Conservation (phyloP, 306 rosid genomes). For the Quercus wislizeni region DNA sequence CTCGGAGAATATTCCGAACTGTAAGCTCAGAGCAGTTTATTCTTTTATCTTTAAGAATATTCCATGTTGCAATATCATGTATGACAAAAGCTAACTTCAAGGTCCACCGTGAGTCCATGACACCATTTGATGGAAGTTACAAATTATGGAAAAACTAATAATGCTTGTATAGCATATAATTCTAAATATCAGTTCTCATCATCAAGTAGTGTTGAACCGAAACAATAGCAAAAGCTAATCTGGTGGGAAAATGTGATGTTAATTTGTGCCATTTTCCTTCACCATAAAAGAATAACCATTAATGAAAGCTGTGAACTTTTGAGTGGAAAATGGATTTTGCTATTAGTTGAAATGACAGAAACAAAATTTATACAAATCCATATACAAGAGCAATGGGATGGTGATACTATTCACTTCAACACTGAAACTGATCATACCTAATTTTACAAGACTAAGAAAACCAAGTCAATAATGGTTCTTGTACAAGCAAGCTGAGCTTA, state of each 20-base stretch:
- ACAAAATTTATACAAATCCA: not conserved
- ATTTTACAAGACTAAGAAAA: slow-evolving; percentile 15
- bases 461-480: not conserved
- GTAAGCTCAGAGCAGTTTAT: not conserved
- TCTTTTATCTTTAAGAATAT: not conserved
- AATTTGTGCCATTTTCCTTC: not conserved
- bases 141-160: not conserved
- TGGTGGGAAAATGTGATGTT: too few species aligned
- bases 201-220: too few species aligned
- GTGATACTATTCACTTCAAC: not conserved
- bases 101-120: not conserved
- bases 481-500: slow-evolving; percentile 12
- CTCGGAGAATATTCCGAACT: not conserved
- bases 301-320: not conserved
- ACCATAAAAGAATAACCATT: not conserved
- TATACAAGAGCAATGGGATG: not conserved
- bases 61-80: not conserved
- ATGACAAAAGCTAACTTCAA: not conserved
- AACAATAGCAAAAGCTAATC: too few species aligned
- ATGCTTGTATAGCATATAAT: not conserved
- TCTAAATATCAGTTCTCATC: not conserved
- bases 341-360: not conserved
- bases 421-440: not conserved
- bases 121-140: not conserved
- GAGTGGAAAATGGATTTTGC: not conserved